phyloP scores from a whole-genome alignment of 1,284 basidiomycete genomes.

The Trametes versicolor region DNA sequence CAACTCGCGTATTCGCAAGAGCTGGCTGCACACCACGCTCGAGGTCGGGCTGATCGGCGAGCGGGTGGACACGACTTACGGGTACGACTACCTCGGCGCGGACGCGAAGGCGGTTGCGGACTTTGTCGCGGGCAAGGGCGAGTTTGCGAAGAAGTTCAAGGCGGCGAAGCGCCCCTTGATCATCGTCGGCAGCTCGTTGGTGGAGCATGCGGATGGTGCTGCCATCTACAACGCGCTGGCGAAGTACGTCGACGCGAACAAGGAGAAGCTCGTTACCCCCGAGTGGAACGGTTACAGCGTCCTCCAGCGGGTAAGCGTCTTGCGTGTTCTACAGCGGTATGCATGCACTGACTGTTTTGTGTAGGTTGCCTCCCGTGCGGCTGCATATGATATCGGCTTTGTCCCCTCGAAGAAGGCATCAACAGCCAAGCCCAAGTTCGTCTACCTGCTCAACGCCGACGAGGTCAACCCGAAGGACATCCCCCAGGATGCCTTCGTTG shows the following conservation, averaged over 20 bases:
- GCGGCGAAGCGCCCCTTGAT: constrained; percentile 94
- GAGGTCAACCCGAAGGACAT: constrained; percentile 93
- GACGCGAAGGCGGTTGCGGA: constrained; percentile 83
- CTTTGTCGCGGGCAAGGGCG: constrained; percentile 81
- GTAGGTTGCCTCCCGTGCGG: constrained; percentile 89
- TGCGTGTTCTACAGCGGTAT: not conserved
- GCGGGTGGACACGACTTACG: constrained; percentile 92
- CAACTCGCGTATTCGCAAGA: constrained; percentile 97
- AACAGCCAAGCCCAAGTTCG: constrained; percentile 88
- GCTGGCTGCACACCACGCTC: constrained; percentile 87
- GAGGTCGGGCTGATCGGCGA: constrained; percentile 94
- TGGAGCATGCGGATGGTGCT: constrained; percentile 89
- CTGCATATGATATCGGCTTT: constrained; percentile 96
- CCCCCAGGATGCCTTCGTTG: constrained; percentile 94
- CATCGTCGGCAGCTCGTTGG: constrained; percentile 89
- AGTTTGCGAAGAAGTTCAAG: constrained; percentile 90
- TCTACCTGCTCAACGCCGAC: constrained; percentile 97
- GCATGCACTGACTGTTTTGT: constrained; percentile 13
- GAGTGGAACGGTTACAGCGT: constrained; percentile 98
- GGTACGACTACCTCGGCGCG: constrained; percentile 91
- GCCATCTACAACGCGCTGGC: constrained; percentile 84
- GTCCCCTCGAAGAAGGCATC: constrained; percentile 84
- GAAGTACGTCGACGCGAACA: constrained; percentile 85
- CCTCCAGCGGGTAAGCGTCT: constrained; percentile 82
- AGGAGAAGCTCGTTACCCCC: constrained; percentile 79